Base-by-base conservation (phyloP, 371 early-diverging fungal genomes). In the Rhizopus microsporus region DNA sequence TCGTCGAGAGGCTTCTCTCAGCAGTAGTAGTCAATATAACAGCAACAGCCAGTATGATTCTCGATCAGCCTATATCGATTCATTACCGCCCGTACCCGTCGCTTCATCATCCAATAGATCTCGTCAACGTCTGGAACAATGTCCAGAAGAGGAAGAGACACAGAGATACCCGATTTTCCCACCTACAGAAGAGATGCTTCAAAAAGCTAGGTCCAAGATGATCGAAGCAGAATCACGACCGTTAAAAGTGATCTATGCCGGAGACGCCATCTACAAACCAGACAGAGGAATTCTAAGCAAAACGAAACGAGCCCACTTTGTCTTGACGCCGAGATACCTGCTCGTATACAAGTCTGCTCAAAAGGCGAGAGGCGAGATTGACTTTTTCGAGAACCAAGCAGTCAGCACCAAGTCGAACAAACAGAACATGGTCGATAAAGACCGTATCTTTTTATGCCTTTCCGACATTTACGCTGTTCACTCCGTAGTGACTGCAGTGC, bases 381-480 rank as follows among this genome's bases (percentile, higher is more conserved):
- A 70, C 34, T 30, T 70, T 10, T 67, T 54, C 53, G 59, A 56
- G 0, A 33, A 50, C 4, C 30, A 23, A 37, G 32, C 3, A 17
- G 38, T 10, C 23, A 31, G 10, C 42, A 10, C n/a, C 39, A 51
- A 49, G n/a, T 35, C 7, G 9, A 44, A 9, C 29, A 17, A 42
- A 34, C 13, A 10, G 5, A 59, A 53, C 2, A 40, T 23, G n/a
- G 38, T 72, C 13, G 49, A 59, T n/a, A 63, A 64, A 29, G 63
- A 72, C 1, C 61, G 54, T 13, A 37, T 68, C 6, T 54, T 77
- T 17, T n/a, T 70, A 0, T n/a, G 46, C 0, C 29, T 77, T 4
- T 51, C 47, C 6, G 40, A 53, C 13, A 60, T 77, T 15, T 70
- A 65, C 44, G 78, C 70, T 12, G 57, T 72, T n/a, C 78, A 77